phyloP scores from a whole-genome alignment of 2,329 filamentous ascomycete genomes.

The Aspergillus flavus region DNA sequence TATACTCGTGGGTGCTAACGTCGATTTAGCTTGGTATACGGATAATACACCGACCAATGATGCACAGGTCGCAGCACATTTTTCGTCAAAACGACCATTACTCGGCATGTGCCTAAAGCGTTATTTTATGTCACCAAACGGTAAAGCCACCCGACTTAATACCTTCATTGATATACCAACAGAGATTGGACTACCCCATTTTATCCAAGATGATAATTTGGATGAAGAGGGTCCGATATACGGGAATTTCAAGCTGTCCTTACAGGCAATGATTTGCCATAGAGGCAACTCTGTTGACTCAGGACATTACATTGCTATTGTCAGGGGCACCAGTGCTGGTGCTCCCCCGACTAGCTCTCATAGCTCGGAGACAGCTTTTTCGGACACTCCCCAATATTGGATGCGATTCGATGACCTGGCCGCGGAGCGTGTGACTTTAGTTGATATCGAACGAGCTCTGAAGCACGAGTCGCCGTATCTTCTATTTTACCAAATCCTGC shows the following conservation, averaged over 20 bases:
- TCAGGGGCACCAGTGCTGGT: constrained; percentile 66
- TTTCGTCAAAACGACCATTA: constrained; percentile 78
- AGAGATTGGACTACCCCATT: constrained; percentile 80
- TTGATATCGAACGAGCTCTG: constrained; percentile 77
- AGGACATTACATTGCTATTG: constrained; percentile 88
- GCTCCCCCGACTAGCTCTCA: constrained; percentile 29
- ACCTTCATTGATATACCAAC: constrained; percentile 91
- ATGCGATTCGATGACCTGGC: constrained; percentile 90
- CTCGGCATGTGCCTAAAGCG: constrained; percentile 92
- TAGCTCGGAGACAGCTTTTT: constrained; percentile 33
- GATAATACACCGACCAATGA: constrained; percentile 66
- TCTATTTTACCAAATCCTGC: constrained; percentile 91
- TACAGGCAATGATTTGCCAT: constrained; percentile 93
- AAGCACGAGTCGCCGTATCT: constrained; percentile 91
- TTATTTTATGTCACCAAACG: constrained; percentile 74
- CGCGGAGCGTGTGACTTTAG: constrained; percentile 68
- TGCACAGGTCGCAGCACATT: constrained; percentile 83
- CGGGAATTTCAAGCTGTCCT: constrained; percentile 87
- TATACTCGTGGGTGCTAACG: constrained; percentile 34
- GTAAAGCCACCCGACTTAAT: constrained; percentile 70
- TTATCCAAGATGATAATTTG: constrained; percentile 78
- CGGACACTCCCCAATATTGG: constrained; percentile 77
- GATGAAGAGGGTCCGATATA: constrained; percentile 68
- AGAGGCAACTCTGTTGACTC: constrained; percentile 81
- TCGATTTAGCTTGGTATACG: constrained; percentile 76